These are phyloP conservation scores for Trypanosoma grayi DNA, from an alignment of 208 protist species.

Conservation along the genomic window DNA sequence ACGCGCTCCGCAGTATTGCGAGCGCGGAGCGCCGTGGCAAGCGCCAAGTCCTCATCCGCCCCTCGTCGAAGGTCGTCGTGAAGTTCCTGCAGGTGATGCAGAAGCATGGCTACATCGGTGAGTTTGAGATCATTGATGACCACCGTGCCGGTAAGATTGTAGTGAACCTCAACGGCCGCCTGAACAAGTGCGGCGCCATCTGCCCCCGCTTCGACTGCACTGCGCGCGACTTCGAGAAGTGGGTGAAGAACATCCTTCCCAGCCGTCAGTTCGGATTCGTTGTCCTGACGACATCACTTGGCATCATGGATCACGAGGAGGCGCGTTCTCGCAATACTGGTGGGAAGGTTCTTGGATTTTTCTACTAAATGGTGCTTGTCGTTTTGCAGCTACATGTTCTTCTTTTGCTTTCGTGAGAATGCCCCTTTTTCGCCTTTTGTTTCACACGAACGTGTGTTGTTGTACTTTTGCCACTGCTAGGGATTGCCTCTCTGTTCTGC, in stretches of 20 bases:
- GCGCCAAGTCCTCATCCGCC: slow-evolving; percentile 99
- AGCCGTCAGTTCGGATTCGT: slow-evolving; percentile 99
- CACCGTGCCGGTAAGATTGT: slow-evolving; percentile 99
- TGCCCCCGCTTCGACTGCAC: slow-evolving; percentile 98
- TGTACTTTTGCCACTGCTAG: neutral
- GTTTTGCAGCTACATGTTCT: slow-evolving; percentile 6
- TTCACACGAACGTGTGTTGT: neutral
- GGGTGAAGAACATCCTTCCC: slow-evolving; percentile 98
- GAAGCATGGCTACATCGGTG: slow-evolving; percentile 99
- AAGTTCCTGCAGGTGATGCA: slow-evolving; percentile 99
- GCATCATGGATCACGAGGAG: slow-evolving; percentile 99
- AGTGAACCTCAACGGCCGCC: slow-evolving; percentile 99
- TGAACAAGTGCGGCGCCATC: slow-evolving; percentile 99
- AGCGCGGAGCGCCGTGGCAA: slow-evolving; percentile 99
- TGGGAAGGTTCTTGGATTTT: slow-evolving; percentile 99
- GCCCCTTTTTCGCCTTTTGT: neutral
- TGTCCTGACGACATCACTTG: slow-evolving; percentile 99
- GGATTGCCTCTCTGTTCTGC: neutral
- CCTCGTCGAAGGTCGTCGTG: slow-evolving; percentile 99
- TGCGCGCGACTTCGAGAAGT: slow-evolving; percentile 97
- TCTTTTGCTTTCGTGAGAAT: slow-evolving; percentile 6
- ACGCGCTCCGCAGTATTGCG: slow-evolving; percentile 98
- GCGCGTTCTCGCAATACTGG: slow-evolving; percentile 98
- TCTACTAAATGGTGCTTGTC: slow-evolving; percentile 92
- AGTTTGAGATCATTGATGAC: slow-evolving; percentile 99